Conservation (phyloP, 495 filamentous ascomycete genomes). For the Daldinia decipiens region DNA sequence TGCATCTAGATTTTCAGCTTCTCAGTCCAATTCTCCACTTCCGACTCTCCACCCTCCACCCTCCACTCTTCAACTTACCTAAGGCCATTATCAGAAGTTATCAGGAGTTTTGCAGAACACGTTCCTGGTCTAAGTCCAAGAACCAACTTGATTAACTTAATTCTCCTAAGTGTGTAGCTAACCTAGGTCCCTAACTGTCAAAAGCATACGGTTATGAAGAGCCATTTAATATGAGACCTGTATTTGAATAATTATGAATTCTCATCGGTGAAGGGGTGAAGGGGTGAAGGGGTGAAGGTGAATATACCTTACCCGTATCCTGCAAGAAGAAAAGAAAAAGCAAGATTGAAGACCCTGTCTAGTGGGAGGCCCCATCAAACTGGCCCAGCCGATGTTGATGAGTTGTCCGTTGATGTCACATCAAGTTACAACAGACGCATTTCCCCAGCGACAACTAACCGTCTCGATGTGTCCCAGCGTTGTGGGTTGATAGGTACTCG, state of each 20-base stretch:
- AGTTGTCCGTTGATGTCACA: conserved; percentile 23
- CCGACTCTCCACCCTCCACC: conserved; percentile 23
- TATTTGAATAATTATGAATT: not conserved
- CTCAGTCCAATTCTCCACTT: conserved; percentile 20
- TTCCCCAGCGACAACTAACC: conserved; percentile 10
- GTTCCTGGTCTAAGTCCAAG: conserved; percentile 23
- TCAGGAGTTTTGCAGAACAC: not conserved
- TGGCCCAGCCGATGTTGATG: not conserved
- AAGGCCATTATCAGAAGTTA: conserved; percentile 6
- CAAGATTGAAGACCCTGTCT: conserved; percentile 9
- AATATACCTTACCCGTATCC: not conserved
- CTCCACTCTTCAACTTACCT: conserved; percentile 8
- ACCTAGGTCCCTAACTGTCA: not conserved
- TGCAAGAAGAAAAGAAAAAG: conserved; percentile 14
- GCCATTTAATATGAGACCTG: not conserved
- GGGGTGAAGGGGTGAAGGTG: not conserved
- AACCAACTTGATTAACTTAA: conserved; percentile 16
- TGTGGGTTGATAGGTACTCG: conserved; percentile 10
- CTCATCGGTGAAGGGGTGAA: not conserved
- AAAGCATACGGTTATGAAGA: not conserved
- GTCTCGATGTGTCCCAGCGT: conserved; percentile 15
- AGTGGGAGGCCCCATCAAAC: not conserved
- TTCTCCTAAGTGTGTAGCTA: not conserved
- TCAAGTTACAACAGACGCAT: conserved; percentile 3
- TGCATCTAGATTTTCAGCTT: conserved; percentile 14